Base-by-base conservation (phyloP, 345 rosid genomes). In the Syzygium jambos region DNA sequence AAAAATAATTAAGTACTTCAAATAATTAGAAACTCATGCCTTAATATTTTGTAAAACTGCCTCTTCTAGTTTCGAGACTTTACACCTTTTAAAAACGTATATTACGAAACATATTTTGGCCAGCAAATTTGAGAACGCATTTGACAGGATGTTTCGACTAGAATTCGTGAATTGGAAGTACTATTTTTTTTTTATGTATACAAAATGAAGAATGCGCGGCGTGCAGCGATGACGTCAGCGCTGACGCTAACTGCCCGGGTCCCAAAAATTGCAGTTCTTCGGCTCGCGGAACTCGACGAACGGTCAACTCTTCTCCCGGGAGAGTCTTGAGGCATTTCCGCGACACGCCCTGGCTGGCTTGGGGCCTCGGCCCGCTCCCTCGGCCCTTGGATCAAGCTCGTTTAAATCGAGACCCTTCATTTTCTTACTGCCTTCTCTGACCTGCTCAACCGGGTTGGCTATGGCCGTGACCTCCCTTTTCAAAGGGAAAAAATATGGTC, bases 221-320 rank as follows among this genome's bases (percentile, higher is more conserved):
- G 46, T 4, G 80, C 80, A 19, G 49, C 49, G 80, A 34, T 73
- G 80, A 73, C 49, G 80, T 34, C 25, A 19, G 23, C 80, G 2
- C 80, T 73, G 80, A 73, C 80, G 80, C 80, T 19, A 73, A 73
- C 80, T 34, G 38, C 80, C 21, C 25, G 8, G 17, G 25, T 19
- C 25, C 46, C 46, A 1, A 6, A 9, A 65, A 9, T 3, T 19
- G 25, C 34, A 68, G 9, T 17, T 68, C 80, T 2, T 49, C 23
- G 22, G 49, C 19, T 10, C 49, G 1, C 14, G 0, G 11, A 23
- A 1, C 10, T 25, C n/a, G 5, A 0, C 27, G 10, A 11, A 0
- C 63, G 63, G 63, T 56, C 63, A 56, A 56, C 63, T 11, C n/a
- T 56, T 4, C 13, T 19, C 22, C 25, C 49, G 27, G 21, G 19